Evolutionary conservation across 2,329 filamentous ascomycete genomes (phyloP).

Genomic region (Neopestalotiopsis sp.): DNA sequence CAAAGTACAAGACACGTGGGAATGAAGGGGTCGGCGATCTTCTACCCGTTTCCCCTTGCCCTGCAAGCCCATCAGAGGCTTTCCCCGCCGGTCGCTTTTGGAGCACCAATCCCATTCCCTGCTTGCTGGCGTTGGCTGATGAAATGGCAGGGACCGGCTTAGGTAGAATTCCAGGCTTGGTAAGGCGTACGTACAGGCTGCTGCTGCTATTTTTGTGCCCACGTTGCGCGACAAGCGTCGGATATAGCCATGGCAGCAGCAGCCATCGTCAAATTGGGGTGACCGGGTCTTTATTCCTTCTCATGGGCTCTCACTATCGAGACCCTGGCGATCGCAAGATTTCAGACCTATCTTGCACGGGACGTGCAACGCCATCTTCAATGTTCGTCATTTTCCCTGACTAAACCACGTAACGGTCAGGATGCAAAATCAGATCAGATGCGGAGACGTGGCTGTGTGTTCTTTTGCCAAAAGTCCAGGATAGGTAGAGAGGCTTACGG

Average conservation of each 20-base stretch:
- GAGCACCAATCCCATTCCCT: neutral
- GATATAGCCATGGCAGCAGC: neutral
- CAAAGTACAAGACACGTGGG: constrained; percentile 10
- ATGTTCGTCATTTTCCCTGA: neutral
- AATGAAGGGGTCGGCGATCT: constrained; percentile 14
- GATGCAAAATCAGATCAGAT: neutral
- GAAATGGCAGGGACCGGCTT: neutral
- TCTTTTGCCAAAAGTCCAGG: neutral
- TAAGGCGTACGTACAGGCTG: neutral
- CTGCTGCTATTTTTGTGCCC: constrained; percentile 10
- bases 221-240: constrained; percentile 11
- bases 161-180: neutral
- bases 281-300: neutral
- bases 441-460: neutral
- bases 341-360: neutral
- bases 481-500: too few species aligned
- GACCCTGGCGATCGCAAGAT: neutral
- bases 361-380: neutral
- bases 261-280: neutral
- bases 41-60: constrained; percentile 7
- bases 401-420: neutral
- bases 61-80: neutral
- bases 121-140: neutral
- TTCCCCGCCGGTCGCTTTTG: neutral
- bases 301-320: neutral